Evolutionary conservation across 331 rosid species (phyloP).

Genomic region (Quercus phellos): DNA sequence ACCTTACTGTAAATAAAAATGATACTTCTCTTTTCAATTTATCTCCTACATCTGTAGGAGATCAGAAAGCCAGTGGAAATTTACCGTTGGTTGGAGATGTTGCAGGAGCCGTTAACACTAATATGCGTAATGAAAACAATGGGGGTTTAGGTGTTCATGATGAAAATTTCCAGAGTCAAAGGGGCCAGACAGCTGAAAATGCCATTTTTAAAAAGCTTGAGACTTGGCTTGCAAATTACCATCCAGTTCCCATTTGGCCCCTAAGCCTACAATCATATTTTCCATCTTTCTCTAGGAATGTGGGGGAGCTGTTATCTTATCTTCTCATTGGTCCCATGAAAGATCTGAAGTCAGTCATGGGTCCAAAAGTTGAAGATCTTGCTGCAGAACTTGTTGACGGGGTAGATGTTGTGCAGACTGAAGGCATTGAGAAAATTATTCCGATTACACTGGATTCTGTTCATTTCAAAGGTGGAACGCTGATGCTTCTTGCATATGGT

Average conservation of each 20-base stretch:
- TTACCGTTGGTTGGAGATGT: slow-evolving; percentile 14
- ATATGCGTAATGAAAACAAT: slow-evolving; percentile 26
- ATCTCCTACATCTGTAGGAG: slow-evolving; percentile 5
- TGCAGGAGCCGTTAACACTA: slow-evolving; percentile 22
- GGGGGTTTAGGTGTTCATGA: slow-evolving; percentile 28
- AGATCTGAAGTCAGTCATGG: slow-evolving; percentile 39
- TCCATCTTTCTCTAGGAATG: slow-evolving; percentile 33
- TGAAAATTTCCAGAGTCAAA: slow-evolving; percentile 20
- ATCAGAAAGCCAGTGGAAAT: slow-evolving; percentile 24
- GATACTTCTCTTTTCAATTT: slow-evolving; percentile 18
- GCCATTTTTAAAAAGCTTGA: slow-evolving; percentile 29
- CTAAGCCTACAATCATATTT: slow-evolving; percentile 35
- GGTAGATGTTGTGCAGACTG: slow-evolving; percentile 39
- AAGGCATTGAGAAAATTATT: slow-evolving; percentile 45
- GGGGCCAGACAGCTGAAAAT: slow-evolving; percentile 32
- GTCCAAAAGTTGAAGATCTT: slow-evolving; percentile 44
- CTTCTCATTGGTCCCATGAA: slow-evolving; percentile 33
- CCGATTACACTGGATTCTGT: slow-evolving; percentile 82
- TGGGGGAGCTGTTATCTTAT: slow-evolving; percentile 32
- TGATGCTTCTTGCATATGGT: slow-evolving; percentile 88
- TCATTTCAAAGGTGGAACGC: slow-evolving; percentile 70
- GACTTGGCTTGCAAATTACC: slow-evolving; percentile 24
- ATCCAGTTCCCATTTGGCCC: slow-evolving; percentile 36
- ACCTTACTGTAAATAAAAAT: slow-evolving; percentile 25
- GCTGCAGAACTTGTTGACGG: slow-evolving; percentile 46